A percentile compares a stretch with the other conserved stretches of the same genome.
These are phyloP conservation scores for Didymella pomorum DNA, from an alignment of 2,329 filamentous ascomycete species.

Conservation along the genomic window DNA sequence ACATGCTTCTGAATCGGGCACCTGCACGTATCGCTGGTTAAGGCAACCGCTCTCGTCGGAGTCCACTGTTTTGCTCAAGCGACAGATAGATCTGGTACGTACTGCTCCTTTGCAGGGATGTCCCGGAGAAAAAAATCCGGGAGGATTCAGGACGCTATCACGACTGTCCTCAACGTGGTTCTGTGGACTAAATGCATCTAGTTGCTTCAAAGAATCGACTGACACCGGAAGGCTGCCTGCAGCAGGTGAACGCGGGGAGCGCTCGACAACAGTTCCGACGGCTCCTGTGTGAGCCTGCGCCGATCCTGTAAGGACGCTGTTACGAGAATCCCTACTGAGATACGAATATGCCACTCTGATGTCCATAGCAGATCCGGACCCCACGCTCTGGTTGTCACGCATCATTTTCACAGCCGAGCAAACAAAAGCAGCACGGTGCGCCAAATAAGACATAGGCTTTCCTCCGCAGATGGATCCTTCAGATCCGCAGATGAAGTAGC, in stretches of 20 bases:
- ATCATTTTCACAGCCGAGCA: neutral
- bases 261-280: neutral
- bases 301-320: neutral
- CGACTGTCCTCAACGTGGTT: neutral
- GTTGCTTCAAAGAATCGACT: conserved; percentile 3
- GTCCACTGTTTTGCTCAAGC: neutral
- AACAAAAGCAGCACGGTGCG: neutral
- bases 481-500: neutral
- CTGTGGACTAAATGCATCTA: conserved; percentile 4
- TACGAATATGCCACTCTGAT: neutral
- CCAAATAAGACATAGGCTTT: neutral
- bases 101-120: neutral
- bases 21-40: neutral
- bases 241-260: neutral
- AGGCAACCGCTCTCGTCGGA: neutral
- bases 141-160: neutral
- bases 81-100: neutral
- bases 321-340: neutral
- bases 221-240: neutral
- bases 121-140: neutral
- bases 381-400: neutral
- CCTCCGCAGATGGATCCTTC: neutral
- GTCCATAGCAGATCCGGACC: neutral
- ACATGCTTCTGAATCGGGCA: neutral
- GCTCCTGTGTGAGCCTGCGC: neutral